Evolutionary conservation across 192 early-diverging fungal genomes (phyloP).

Genomic region (Phlyctochytrium arcticum): DNA sequence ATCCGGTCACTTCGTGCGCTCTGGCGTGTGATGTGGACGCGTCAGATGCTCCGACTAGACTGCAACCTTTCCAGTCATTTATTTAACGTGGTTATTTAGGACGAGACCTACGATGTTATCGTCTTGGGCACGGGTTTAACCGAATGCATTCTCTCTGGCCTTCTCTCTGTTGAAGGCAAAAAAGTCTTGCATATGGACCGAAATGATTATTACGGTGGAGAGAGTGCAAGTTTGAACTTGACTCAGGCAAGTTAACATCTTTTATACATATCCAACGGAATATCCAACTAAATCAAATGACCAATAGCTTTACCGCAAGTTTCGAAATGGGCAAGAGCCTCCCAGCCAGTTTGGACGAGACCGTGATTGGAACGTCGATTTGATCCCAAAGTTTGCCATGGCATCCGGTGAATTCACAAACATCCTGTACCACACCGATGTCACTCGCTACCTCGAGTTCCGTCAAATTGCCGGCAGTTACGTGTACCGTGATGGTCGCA

Average conservation of each 20-base stretch:
- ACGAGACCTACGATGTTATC: slow-evolving; percentile 59
- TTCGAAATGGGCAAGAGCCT: slow-evolving; percentile 46
- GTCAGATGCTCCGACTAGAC: too few relatives aligned
- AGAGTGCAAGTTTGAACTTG: slow-evolving; percentile 92
- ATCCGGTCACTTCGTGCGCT: too few relatives aligned
- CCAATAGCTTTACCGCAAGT: slow-evolving; percentile 54
- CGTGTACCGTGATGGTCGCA: slow-evolving; percentile 84
- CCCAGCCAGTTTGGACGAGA: slow-evolving; percentile 48
- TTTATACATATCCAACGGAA: background rate
- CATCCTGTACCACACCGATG: slow-evolving; percentile 96
- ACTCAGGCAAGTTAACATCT: slow-evolving; percentile 73
- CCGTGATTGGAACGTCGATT: slow-evolving; percentile 94
- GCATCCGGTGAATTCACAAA: slow-evolving; percentile 95
- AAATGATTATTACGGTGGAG: slow-evolving; percentile 98
- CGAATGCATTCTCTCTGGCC: slow-evolving; percentile 62
- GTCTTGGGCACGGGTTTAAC: slow-evolving; percentile 64
- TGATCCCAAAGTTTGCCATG: slow-evolving; percentile 99
- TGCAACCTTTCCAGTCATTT: too few relatives aligned
- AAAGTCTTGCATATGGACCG: slow-evolving; percentile 64
- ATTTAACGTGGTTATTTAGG: too few relatives aligned
- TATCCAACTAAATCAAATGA: too few relatives aligned
- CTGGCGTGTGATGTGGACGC: too few relatives aligned
- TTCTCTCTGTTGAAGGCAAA: slow-evolving; percentile 63
- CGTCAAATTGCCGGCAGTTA: slow-evolving; percentile 91
- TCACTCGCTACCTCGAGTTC: slow-evolving; percentile 97